Evolutionary conservation across 805 yeast genomes (phyloP).

Genomic region (Schwanniomyces occidentalis): DNA sequence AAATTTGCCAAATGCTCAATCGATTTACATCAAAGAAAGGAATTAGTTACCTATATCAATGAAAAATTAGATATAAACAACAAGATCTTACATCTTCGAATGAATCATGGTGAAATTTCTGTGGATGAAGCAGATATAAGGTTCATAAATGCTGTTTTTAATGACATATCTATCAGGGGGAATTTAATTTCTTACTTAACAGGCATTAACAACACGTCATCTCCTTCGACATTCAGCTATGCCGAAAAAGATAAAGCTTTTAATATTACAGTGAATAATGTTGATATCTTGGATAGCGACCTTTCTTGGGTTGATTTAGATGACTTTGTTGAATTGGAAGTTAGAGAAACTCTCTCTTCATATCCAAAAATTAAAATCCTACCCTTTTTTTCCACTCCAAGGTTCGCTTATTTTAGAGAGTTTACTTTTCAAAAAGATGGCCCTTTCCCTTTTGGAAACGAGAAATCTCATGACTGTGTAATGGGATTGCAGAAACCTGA

Average conservation of each 20-base stretch:
- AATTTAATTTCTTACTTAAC: slow-evolving; percentile 20
- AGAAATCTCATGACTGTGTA: slow-evolving; percentile 65
- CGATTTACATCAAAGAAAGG: slow-evolving; percentile 42
- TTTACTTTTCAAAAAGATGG: slow-evolving; percentile 43
- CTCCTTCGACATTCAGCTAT: too few species aligned
- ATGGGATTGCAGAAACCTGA: slow-evolving; percentile 56
- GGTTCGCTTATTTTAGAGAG: slow-evolving; percentile 63
- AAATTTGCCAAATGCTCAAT: slow-evolving; percentile 32
- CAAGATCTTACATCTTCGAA: slow-evolving; percentile 51
- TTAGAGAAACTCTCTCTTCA: slow-evolving; percentile 39
- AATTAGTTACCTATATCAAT: slow-evolving; percentile 36
- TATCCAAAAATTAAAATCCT: slow-evolving; percentile 44
- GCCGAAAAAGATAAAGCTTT: too few species aligned
- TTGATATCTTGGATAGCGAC: slow-evolving; percentile 29
- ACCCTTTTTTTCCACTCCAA: slow-evolving; percentile 55
- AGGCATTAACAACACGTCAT: too few species aligned
- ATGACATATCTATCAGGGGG: slow-evolving; percentile 47
- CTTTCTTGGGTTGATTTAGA: slow-evolving; percentile 69
- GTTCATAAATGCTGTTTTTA: slow-evolving; percentile 61
- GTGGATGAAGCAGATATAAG: slow-evolving; percentile 69
- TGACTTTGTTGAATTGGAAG: slow-evolving; percentile 73
- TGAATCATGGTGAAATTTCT: slow-evolving; percentile 70
- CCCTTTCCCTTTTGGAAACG: slow-evolving; percentile 60
- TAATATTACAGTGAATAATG: too few species aligned
- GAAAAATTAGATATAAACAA: slow-evolving; percentile 36